Base-by-base conservation (phyloP, 2,329 filamentous ascomycete genomes). In the Bretziella fagacearum region DNA sequence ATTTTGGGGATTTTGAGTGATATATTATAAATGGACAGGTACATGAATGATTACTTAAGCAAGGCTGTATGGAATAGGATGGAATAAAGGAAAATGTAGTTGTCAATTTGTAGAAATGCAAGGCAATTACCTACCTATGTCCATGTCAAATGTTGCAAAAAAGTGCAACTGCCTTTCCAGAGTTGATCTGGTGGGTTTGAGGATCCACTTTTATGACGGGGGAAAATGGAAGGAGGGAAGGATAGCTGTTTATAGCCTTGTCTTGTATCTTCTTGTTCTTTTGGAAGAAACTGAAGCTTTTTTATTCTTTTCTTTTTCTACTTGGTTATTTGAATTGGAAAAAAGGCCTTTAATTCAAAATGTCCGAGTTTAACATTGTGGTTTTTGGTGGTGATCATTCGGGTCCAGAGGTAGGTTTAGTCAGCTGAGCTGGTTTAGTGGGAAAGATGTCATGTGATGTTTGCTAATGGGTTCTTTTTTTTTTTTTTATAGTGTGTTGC, bases 331-430 rank as follows among this genome's bases (percentile, higher is more conserved):
- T 6, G 8, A 13, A 22, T 18, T 20, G 4, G 35, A 10, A 8
- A 3, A 39, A 20, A 22, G 20, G 7, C n/a, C 18, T 36, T 7
- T 5, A 22, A 39, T 7, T 10, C 6, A 70, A 56, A 50, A 85
- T 85, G 81, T 64, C 78, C 55, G 69, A 73, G 44, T 79, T 77
- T 60, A 84, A 84, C 54, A 81, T 87, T 60, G 82, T 87, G 52
- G 81, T 89, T 50, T 84, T 89, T 61, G 81, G 64, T 45, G 83
- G 83, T 58, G 85, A 93, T 67, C 83, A 91, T 64, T 84, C 80
- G 58, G 84, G 84, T 61, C 84, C 84, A 1, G 84, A 93, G 76
- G 83, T 85, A 63, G 56, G 73, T 56, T 15, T 5, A 42, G 6
- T n/a, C 13, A 15, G n/a, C n/a, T n/a, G 11, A n/a, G 11, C 2